Evolutionary conservation across 2,329 filamentous ascomycete genomes (phyloP), one percentile per base, ranked within the genome.

Genomic region (Bipolaris sorokiniana): DNA sequence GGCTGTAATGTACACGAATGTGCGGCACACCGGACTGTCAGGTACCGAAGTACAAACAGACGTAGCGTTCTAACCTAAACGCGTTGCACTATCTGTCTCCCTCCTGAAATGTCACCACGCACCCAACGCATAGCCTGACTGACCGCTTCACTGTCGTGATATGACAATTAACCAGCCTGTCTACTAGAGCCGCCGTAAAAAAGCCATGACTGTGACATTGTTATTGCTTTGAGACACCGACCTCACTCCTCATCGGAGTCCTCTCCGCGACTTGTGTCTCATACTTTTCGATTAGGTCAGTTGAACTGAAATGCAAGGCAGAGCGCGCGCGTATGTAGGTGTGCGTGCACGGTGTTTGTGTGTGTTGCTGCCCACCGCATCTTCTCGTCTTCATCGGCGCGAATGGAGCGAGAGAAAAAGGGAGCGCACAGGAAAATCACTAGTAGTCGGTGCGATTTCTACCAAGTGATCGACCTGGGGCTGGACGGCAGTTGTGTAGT

Each of bases 331-430:
- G 44, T 28, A 28, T 10, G 44, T 28, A 28, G 2, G 44, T 41
- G 20, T 41, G 16, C 18, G 42, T 31, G 42, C 16, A 10, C 26
- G 26, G 26, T 28, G 9, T 28, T 10, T 44, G 22, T 28, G 42
- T 13, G 44, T 23, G 18, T 48, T 23, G 46, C 20, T 48, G 45
- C 45, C 45, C 45, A 36, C 45, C 45, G 31, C 33, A 26, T 26
- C 34, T 20, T 47, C 6, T 47, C 18, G 11, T 36, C 16, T 37
- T 22, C 36, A 48, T 48, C 46, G 46, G 46, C 20, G 46, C 46
- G 46, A 48, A 37, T 18, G 13, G 20, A 48, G 18, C 38, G 22
- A 15, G 20, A 23, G 10, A 41, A 23, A 41, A 15, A 41, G 38
- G 38, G 46, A 20, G 34, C 5, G 18, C 18, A 13, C 18, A 48